A percentile compares a stretch with the other conserved stretches of the same genome.
Evolutionary conservation across 2,329 filamentous ascomycete genomes (phyloP).

Genomic region (Talaromyces rugulosus): DNA sequence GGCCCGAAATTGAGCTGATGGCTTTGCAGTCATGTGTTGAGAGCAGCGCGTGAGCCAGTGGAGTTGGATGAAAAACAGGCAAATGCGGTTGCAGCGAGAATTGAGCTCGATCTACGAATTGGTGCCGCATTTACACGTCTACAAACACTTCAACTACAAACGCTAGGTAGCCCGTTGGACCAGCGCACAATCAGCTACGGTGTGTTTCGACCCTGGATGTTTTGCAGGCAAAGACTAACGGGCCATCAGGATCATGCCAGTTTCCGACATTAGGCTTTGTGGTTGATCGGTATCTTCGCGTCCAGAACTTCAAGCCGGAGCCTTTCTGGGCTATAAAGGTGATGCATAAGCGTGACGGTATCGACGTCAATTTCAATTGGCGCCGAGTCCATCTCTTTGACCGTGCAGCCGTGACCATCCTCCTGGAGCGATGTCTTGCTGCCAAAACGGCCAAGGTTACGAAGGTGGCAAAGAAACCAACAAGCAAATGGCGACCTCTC

Average conservation of each 20-base stretch:
- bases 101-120: conserved; percentile 88
- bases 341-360: conserved; percentile 69
- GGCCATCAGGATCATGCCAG: conserved; percentile 71
- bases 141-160: conserved; percentile 72
- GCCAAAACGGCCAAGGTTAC: conserved; percentile 74
- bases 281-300: conserved; percentile 90
- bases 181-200: conserved; percentile 75
- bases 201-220: conserved; percentile 32
- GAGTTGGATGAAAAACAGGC: conserved; percentile 80
- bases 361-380: conserved; percentile 83
- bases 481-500: conserved; percentile 88
- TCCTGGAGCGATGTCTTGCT: conserved; percentile 79
- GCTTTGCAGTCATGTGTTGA: conserved; percentile 69
- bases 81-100: conserved; percentile 80
- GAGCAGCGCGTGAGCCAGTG: conserved; percentile 72
- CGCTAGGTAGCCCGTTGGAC: conserved; percentile 63
- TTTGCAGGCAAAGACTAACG: conserved; percentile 11
- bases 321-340: conserved; percentile 90
- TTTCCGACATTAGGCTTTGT: conserved; percentile 97
- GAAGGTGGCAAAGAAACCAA: conserved; percentile 85
- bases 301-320: conserved; percentile 90
- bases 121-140: conserved; percentile 90
- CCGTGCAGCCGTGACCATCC: conserved; percentile 69
- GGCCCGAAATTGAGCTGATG: not conserved
- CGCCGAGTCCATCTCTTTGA: conserved; percentile 80